Percentiles rank a stretch among this genome's conserved stretches.
Conservation (phyloP, 2,329 filamentous ascomycete species). For the Paraconiothyrium sp. region DNA sequence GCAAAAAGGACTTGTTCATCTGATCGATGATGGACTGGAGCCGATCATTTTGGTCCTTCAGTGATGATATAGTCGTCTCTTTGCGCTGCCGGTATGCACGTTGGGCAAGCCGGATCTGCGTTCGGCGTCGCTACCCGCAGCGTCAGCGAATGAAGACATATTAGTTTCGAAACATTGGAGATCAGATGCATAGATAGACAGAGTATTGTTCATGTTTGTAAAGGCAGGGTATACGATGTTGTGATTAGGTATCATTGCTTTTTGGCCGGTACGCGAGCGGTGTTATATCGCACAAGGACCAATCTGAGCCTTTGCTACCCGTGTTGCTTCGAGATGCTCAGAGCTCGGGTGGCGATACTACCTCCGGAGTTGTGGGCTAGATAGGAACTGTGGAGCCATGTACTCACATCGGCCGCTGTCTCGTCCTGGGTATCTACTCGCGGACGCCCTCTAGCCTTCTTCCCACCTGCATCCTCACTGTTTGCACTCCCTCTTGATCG, state of each 20-base stretch:
- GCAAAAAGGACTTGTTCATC: conserved; percentile 76
- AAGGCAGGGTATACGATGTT: not conserved
- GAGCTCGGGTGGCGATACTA: not conserved
- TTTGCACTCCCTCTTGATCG: conserved; percentile 38
- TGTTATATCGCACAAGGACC: not conserved
- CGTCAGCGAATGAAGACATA: conserved; percentile 19
- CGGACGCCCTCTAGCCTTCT: conserved; percentile 75
- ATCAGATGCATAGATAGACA: not conserved
- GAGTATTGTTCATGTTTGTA: not conserved
- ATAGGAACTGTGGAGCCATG: conserved; percentile 14
- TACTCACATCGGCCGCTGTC: conserved; percentile 79
- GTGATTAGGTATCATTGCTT: not conserved
- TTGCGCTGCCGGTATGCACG: conserved; percentile 86
- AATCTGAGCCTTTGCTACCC: not conserved
- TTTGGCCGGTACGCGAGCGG: too few relatives aligned
- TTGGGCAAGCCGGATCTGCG: conserved; percentile 87
- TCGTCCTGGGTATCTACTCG: conserved; percentile 80
- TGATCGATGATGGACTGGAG: conserved; percentile 76
- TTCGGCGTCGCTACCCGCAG: conserved; percentile 73
- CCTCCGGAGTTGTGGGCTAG: not conserved
- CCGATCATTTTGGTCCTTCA: conserved; percentile 75
- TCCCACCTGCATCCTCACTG: conserved; percentile 43
- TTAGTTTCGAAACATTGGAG: not conserved
- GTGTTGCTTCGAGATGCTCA: not conserved
- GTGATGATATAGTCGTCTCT: conserved; percentile 78